A percentile compares a stretch with the other conserved stretches of the same genome.
Conservation (phyloP, 1,284 basidiomycete genomes). For the Pulveroboletus sp. region DNA sequence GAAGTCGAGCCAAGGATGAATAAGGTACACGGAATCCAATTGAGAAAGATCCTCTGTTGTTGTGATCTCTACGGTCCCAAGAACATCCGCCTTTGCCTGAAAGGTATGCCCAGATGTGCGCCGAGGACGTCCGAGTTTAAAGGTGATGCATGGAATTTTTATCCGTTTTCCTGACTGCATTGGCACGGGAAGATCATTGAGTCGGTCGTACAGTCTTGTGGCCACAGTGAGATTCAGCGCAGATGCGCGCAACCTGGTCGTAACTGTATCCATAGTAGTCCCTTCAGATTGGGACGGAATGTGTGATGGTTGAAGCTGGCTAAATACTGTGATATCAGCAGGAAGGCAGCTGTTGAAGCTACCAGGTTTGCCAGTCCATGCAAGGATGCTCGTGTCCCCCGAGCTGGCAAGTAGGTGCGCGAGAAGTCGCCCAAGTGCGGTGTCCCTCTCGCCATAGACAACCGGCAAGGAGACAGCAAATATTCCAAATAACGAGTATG, state of each 20-base stretch:
- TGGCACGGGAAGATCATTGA: neutral
- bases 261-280: neutral
- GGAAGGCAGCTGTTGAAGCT: conserved; percentile 4
- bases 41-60: neutral
- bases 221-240: neutral
- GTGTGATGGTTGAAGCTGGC: neutral
- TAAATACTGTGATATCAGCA: neutral
- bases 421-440: neutral
- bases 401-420: neutral
- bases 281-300: neutral
- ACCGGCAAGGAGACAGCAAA: neutral
- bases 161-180: neutral
- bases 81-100: neutral
- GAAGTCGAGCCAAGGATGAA: neutral
- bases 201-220: neutral
- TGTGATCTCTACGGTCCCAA: neutral
- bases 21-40: neutral
- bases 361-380: conserved; percentile 4
- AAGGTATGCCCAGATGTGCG: neutral
- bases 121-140: neutral
- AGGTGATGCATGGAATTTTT: conserved; percentile 2
- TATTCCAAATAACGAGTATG: conserved; percentile 1
- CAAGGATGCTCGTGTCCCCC: conserved; percentile 1
- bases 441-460: neutral
- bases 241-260: neutral